Evolutionary conservation across 148 eudicot genomes (phyloP).

Genomic region (Fagopyrum esculentum): DNA sequence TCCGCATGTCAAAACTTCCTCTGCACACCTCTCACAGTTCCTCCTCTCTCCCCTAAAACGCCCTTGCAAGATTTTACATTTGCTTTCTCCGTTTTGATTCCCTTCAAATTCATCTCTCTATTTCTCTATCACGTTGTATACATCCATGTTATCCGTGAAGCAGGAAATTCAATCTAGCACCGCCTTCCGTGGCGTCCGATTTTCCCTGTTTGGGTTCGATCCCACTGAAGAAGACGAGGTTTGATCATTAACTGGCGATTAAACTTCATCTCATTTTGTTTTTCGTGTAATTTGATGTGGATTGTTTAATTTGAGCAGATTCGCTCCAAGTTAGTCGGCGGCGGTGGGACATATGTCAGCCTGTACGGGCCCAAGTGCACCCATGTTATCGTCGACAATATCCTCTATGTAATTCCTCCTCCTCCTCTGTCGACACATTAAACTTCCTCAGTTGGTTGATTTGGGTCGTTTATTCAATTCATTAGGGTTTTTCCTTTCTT

Average conservation of each 20-base stretch:
- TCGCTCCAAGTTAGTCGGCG: constrained; percentile 45
- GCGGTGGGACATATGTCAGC: constrained; percentile 57
- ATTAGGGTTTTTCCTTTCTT: neutral
- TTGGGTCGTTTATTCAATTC: neutral
- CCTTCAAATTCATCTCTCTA: neutral
- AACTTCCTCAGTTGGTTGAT: neutral
- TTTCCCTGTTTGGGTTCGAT: constrained; percentile 55
- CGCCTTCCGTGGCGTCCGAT: constrained; percentile 40
- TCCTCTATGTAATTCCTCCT: constrained; percentile 36
- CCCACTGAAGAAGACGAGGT: constrained; percentile 31
- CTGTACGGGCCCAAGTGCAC: constrained; percentile 50
- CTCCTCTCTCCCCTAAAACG: neutral
- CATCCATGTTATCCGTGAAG: constrained; percentile 24
- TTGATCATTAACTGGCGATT: neutral
- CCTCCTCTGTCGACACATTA: neutral
- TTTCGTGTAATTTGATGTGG: neutral
- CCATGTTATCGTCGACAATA: constrained; percentile 60
- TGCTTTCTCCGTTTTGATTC: neutral
- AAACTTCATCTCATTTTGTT: neutral
- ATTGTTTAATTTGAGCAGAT: constrained; percentile 27
- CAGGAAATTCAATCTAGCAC: constrained; percentile 23
- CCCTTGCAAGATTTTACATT: neutral
- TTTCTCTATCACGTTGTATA: neutral
- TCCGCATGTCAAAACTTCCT: neutral
- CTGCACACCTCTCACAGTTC: constrained; percentile 11